Conservation (phyloP, 768 basidiomycete genomes). For the Serendipita sp. region DNA sequence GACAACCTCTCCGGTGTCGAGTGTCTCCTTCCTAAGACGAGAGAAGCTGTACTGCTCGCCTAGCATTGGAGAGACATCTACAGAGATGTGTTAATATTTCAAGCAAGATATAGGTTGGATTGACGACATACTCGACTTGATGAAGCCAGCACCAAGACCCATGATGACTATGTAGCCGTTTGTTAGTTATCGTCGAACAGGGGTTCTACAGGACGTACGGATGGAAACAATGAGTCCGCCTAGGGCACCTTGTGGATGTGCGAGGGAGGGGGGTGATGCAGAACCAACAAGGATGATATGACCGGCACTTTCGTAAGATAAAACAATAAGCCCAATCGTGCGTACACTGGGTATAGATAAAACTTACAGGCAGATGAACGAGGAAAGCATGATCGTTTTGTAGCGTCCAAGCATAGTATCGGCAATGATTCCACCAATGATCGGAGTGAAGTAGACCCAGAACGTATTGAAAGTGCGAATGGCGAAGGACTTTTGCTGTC, state of each 20-base stretch:
- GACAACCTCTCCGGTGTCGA: constrained; percentile 13
- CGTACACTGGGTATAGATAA: background rate
- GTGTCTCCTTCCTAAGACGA: no score
- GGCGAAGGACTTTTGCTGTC: constrained; percentile 5
- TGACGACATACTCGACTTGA: constrained; percentile 21
- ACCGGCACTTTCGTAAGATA: constrained; percentile 19
- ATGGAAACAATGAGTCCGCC: constrained; percentile 31
- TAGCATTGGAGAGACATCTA: constrained; percentile 17
- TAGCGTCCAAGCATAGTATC: constrained; percentile 17
- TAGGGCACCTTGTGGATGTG: constrained; percentile 23
- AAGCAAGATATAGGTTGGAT: no score
- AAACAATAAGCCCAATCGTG: background rate
- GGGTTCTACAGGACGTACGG: background rate
- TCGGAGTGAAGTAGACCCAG: constrained; percentile 12
- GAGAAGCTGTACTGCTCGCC: constrained; percentile 16
- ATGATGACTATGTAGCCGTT: constrained; percentile 21
- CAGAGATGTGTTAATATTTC: no score
- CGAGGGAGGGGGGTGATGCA: constrained; percentile 27
- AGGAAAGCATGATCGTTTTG: constrained; percentile 16
- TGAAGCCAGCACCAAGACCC: constrained; percentile 27
- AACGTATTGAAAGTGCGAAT: constrained; percentile 10
- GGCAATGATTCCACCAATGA: constrained; percentile 12
- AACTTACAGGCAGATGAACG: constrained; percentile 14
- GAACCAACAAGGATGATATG: constrained; percentile 32
- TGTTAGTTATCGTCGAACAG: background rate